Evolutionary conservation across 306 rosid genomes (phyloP), one percentile per base, ranked within the genome.

Genomic region (Medicago lupulina): DNA sequence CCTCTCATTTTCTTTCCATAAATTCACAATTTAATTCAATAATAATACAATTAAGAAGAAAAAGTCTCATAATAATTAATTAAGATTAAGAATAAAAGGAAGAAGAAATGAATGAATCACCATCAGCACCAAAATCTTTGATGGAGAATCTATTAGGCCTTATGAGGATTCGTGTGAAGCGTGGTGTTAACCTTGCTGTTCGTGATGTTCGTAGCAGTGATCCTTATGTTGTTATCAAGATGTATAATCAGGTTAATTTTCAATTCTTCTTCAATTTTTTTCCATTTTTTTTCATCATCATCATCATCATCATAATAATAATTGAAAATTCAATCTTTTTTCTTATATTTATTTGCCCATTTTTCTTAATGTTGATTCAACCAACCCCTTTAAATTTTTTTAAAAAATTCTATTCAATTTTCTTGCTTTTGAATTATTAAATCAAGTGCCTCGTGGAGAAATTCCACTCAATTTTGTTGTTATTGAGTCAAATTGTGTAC

Each of bases 201-300:
- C 99, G 99, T 40, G 99, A 95, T 74, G 96, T 95, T 57, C 92
- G 97, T 16, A 89, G 88, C 80, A 95, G 99, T 76, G 97, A 95
- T 71, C 99, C 99, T 8, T 95, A 92, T 66, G 80, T 90, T 70
- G 89, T 92, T 55, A 76, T 95, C 62, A 90, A 79, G 89, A 90
- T 89, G 96, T 88, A 74, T 39, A 88, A 88, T 40, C 97, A 92
- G 97, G 99, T 55, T 9, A 3, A 3, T 55, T 15, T 44, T n/a
- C n/a, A 3, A 3, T 28, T 76, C 15, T 46, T 10, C 5, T 43
- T 0, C 13, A 51, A 44, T 38, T 49, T 9, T 3, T 3, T 3
- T n/a, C n/a, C n/a, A n/a, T n/a, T n/a, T n/a, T n/a, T n/a, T n/a
- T n/a, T n/a, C n/a, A n/a, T n/a, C n/a, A n/a, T n/a, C n/a, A n/a